Base-by-base conservation (phyloP, 148 eudicot species). In the Cornus suecica region DNA sequence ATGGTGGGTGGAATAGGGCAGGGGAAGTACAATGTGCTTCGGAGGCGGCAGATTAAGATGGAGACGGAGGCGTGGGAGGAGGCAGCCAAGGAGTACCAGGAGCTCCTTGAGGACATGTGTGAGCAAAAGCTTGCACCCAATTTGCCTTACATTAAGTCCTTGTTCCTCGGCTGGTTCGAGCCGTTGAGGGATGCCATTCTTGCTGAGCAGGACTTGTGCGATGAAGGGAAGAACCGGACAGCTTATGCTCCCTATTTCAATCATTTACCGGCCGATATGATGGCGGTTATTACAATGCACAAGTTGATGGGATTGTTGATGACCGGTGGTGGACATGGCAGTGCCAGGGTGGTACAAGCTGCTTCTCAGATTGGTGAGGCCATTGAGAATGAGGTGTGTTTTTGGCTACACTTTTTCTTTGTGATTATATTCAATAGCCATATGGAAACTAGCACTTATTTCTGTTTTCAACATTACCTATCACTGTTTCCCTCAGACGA, bases 161-260 rank as follows among this genome's bases (percentile, higher is more conserved):
- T 95, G 92, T 92, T 95, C 74, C 83, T 95, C 76, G 99, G 99
- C 70, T 95, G 99, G 97, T 95, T 95, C 80, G 97, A 91, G 85
- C 99, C 99, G 0, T 71, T 95, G 74, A 84, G 83, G 56, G 84
- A 88, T 86, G 97, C 84, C 5, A 95, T 95, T 74, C 71, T 62
- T 22, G 84, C 83, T 16, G 97, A 95, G 76, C 99, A 95, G 68
- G 90, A 89, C 2, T 61, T 78, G 81, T 84, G 83, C 63, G 80
- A 74, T 80, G 82, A 80, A 26, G 92, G 90, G 81, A 86, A 78
- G 75, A 80, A 80, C 24, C 77, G 84, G 34, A 56, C 72, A 0
- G 77, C 87, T 2, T 82, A 91, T 82, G 90, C 89, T 0, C 84
- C 84, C 0, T 83, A 66, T 74, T 86, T 91, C 62, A 84, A 84